Evolutionary conservation across 2,329 filamentous ascomycete genomes (phyloP), one percentile per base, ranked within the genome.

Genomic region (Cryphonectria japonica): DNA sequence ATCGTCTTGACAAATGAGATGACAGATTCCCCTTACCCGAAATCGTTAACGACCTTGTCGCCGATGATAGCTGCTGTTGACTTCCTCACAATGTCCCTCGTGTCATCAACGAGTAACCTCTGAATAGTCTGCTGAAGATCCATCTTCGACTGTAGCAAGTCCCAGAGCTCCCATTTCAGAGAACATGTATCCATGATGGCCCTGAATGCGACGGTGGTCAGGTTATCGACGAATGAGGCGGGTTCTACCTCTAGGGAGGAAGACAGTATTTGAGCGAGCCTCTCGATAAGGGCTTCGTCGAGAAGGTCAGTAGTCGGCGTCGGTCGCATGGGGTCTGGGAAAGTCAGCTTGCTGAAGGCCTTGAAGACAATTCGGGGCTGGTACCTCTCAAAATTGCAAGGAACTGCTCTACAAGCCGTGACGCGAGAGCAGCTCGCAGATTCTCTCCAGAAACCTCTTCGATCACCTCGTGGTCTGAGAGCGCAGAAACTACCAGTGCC

Each of bases 331-430:
- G 74, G 69, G 41, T 73, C 71, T 72, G 66, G 2, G 19, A 37
- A 43, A 57, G 70, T 72, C 50, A 72, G 64, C 39, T 29, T 29
- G 7, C 13, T 3, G 57, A 62, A 37, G 3, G 32, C 32, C 41
- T 29, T 14, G 46, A 4, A 29, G 7, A 62, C 3, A 22, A 2
- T 4, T 13, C 11, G 26, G 26, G 16, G 9, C 73, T 78, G 73
- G 26, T 83, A 86, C 88, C 86, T 79, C 84, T 83, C 29, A 92
- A 80, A 50, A 90, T 84, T 59, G 83, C 78, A 22, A 87, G 79
- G 64, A 92, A 83, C 72, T 84, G 86, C 68, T 89, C 85, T 32
- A 92, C 80, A n/a, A 91, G 81, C 69, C 84, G 83, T 57, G 83
- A 81, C 14, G 84, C 83, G 69, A 91, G 84, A 39, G 82, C 78